These are phyloP conservation scores for Cutaneotrichosporon curvatum DNA, from an alignment of 1,284 basidiomycete genomes.

Conservation along the genomic window DNA sequence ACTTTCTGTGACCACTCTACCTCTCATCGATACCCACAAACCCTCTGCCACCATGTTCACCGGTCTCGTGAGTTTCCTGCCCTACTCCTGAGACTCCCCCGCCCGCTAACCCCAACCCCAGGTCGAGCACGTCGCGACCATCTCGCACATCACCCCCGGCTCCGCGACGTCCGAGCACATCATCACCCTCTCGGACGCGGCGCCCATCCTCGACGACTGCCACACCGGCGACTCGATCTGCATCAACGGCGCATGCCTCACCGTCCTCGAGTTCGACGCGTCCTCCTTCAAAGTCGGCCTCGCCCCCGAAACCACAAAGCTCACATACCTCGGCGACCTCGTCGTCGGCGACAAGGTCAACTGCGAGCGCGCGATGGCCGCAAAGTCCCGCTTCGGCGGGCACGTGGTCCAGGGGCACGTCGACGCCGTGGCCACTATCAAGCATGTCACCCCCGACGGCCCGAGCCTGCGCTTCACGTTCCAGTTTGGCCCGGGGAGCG, in stretches of 20 bases:
- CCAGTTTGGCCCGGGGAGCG: slow-evolving; percentile 58
- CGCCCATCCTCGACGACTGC: slow-evolving; percentile 79
- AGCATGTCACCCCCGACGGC: slow-evolving; percentile 64
- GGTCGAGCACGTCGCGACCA: slow-evolving; percentile 44
- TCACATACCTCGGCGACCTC: slow-evolving; percentile 83
- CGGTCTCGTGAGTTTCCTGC: slow-evolving; percentile 32
- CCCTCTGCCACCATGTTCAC: slow-evolving; percentile 41
- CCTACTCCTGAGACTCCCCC: not conserved
- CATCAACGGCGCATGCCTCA: slow-evolving; percentile 76
- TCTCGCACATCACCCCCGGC: slow-evolving; percentile 35
- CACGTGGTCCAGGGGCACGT: slow-evolving; percentile 99
- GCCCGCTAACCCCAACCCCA: slow-evolving; percentile 15
- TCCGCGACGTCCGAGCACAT: slow-evolving; percentile 52
- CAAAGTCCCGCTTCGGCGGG: slow-evolving; percentile 86
- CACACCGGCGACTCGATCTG: slow-evolving; percentile 92
- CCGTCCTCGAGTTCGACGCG: slow-evolving; percentile 72
- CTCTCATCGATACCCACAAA: too few relatives aligned
- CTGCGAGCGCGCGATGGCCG: slow-evolving; percentile 89
- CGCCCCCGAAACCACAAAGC: slow-evolving; percentile 85
- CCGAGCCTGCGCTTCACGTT: slow-evolving; percentile 80
- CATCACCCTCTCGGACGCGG: slow-evolving; percentile 66
- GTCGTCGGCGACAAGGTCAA: slow-evolving; percentile 77
- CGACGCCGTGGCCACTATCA: slow-evolving; percentile 75
- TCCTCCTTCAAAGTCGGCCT: slow-evolving; percentile 86
- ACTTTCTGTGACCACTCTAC: too few relatives aligned